A percentile compares a stretch with the other conserved stretches of the same genome.
These are phyloP conservation scores for Pichia manshurica DNA, from an alignment of 805 yeast species.

Conservation along the genomic window DNA sequence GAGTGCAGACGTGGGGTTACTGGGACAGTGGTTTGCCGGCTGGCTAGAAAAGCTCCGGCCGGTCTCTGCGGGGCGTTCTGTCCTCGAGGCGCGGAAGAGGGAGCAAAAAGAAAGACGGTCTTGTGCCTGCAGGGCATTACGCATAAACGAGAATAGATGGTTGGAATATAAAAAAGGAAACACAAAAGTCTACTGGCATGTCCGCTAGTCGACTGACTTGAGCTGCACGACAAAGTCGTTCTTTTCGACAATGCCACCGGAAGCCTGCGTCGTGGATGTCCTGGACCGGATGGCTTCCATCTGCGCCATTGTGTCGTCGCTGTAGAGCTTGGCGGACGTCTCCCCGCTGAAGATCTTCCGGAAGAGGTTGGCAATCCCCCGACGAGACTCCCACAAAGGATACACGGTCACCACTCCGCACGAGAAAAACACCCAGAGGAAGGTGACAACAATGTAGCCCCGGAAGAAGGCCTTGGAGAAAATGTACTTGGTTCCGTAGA, in stretches of 20 bases:
- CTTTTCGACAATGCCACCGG: not conserved
- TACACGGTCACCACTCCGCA: slow-evolving; percentile 37
- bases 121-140: too few species aligned
- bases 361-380: slow-evolving; percentile 7
- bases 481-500: slow-evolving; percentile 36
- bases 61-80: too few species aligned
- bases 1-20: not conserved
- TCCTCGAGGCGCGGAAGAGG: too few species aligned
- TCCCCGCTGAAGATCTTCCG: slow-evolving; percentile 10
- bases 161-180: too few species aligned
- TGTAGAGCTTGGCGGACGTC: slow-evolving; percentile 8
- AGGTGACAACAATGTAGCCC: slow-evolving; percentile 35
- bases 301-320: slow-evolving; percentile 10
- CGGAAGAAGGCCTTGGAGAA: slow-evolving; percentile 33
- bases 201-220: too few species aligned
- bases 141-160: too few species aligned
- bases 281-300: slow-evolving; percentile 11
- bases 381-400: slow-evolving; percentile 42
- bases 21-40: too few species aligned
- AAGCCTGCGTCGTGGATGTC: not conserved
- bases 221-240: not conserved
- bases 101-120: too few species aligned
- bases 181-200: too few species aligned
- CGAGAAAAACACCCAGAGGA: slow-evolving; percentile 37
- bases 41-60: too few species aligned